These are phyloP conservation scores for Paraurostyla sp. DNA, from an alignment of 73 alveolate species.

Conservation along the genomic window DNA sequence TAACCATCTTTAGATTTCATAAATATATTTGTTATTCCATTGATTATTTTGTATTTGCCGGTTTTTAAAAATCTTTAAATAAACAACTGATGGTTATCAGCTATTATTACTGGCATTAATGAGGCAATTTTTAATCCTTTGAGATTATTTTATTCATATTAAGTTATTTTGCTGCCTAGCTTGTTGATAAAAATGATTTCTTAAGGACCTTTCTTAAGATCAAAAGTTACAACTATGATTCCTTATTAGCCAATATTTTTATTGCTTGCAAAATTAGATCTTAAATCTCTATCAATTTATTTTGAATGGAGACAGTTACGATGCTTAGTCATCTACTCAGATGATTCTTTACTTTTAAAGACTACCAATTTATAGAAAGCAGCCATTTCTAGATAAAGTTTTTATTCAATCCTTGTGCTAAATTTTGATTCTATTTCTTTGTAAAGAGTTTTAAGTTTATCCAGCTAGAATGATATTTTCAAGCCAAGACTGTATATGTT, in stretches of 20 bases:
- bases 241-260: background rate
- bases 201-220: conserved; percentile 5
- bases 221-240: conserved; percentile 6
- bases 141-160: background rate
- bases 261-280: background rate
- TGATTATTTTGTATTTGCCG: background rate
- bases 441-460: no score
- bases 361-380: no score
- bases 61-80: background rate
- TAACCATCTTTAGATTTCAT: background rate
- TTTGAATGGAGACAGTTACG: background rate
- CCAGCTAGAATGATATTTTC: no score
- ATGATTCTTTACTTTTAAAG: conserved; percentile 12
- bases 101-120: background rate
- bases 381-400: no score
- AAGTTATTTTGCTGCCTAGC: background rate
- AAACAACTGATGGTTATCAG: conserved; percentile 36
- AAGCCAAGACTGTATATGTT: no score
- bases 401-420: no score
- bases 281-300: background rate
- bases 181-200: no score
- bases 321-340: background rate
- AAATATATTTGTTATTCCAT: background rate
- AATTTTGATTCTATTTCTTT: no score
- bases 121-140: background rate